Percentiles rank a stretch among this genome's conserved stretches.
Evolutionary conservation across 768 basidiomycete species (phyloP).

Genomic region (Auricularia sp.): DNA sequence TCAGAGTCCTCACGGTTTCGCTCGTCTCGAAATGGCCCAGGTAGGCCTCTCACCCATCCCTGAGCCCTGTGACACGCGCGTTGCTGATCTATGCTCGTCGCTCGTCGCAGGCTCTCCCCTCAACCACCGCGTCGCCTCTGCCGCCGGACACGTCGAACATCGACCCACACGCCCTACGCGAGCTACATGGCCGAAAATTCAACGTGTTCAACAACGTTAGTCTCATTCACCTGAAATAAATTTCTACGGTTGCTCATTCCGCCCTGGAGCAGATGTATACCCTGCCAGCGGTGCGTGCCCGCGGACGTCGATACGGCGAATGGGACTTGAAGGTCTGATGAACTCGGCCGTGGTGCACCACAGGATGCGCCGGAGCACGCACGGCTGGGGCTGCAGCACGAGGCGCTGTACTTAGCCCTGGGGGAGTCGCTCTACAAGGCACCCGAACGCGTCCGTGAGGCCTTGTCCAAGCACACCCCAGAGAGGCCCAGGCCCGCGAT

Average conservation of each 20-base stretch:
- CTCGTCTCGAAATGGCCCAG: background rate
- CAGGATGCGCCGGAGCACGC: background rate
- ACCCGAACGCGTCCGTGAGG: background rate
- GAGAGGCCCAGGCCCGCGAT: background rate
- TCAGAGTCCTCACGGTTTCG: background rate
- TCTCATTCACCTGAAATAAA: background rate
- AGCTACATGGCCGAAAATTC: background rate
- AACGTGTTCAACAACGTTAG: background rate
- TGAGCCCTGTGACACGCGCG: background rate
- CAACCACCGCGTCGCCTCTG: background rate
- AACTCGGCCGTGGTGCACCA: background rate
- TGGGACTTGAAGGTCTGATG: background rate
- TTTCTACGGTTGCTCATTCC: background rate
- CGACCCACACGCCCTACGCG: background rate
- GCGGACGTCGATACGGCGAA: background rate
- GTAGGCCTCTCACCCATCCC: background rate
- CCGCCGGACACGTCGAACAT: background rate
- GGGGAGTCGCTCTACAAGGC: background rate
- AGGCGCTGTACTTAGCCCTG: background rate
- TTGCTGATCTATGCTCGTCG: background rate
- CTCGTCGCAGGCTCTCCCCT: background rate
- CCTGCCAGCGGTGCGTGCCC: background rate
- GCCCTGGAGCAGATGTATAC: background rate
- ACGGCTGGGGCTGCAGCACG: background rate
- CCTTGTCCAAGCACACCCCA: background rate